phyloP scores from a whole-genome alignment of 129 eudicot species.

The Cynara cardunculus region DNA sequence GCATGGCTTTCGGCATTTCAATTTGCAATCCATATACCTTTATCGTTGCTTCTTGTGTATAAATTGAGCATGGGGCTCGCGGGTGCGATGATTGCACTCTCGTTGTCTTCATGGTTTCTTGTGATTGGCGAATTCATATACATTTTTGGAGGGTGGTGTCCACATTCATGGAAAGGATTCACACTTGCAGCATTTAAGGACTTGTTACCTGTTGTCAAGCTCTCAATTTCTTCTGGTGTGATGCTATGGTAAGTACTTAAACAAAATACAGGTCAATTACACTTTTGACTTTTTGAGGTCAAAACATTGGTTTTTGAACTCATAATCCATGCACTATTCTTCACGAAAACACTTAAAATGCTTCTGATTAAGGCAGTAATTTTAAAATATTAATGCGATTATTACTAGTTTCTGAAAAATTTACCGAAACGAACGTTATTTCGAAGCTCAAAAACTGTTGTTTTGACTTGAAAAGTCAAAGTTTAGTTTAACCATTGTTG shows the following conservation, averaged over 20 bases:
- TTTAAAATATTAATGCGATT: no score
- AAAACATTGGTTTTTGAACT: not conserved
- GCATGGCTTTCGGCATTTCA: conserved; percentile 46
- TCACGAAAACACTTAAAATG: not conserved
- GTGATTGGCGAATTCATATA: conserved; percentile 54
- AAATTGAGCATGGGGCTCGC: conserved; percentile 32
- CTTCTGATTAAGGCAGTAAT: no score
- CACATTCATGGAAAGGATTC: conserved; percentile 63
- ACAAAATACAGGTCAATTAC: not conserved
- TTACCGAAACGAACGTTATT: not conserved
- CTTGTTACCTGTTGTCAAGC: conserved; percentile 63
- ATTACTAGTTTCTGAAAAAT: not conserved
- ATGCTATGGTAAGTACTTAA: conserved; percentile 61
- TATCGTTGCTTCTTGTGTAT: conserved; percentile 45
- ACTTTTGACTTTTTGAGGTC: not conserved
- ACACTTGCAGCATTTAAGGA: conserved; percentile 52
- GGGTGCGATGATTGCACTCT: conserved; percentile 57
- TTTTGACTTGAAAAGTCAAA: not conserved
- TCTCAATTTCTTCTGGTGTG: conserved; percentile 66
- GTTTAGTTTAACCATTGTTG: not conserved
- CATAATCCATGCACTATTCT: not conserved
- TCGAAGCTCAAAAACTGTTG: not conserved
- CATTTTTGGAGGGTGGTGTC: conserved; percentile 79
- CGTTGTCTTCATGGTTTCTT: conserved; percentile 47
- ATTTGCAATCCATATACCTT: conserved; percentile 39